Evolutionary conservation across 2,329 filamentous ascomycete species (phyloP).

Genomic region (Epichloe sylvatica): DNA sequence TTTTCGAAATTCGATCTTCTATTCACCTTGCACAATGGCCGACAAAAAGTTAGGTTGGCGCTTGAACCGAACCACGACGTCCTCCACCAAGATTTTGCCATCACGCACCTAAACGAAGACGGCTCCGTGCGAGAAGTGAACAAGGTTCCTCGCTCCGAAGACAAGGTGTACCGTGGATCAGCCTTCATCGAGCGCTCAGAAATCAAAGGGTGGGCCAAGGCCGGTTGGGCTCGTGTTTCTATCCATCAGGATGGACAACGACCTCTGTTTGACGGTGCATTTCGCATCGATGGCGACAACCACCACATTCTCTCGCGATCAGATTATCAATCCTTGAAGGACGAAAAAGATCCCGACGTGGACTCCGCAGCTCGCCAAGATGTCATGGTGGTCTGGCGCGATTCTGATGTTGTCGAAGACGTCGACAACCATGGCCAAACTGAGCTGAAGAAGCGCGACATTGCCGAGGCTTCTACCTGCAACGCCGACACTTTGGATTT

Average conservation of each 20-base stretch:
- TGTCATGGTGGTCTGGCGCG: slow-evolving; percentile 81
- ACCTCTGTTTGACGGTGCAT: slow-evolving; percentile 83
- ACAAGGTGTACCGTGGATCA: slow-evolving; percentile 74
- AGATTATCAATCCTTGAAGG: slow-evolving; percentile 60
- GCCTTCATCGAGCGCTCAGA: slow-evolving; percentile 53
- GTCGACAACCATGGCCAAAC: slow-evolving; percentile 25
- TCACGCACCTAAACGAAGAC: slow-evolving; percentile 59
- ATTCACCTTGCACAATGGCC: slow-evolving; percentile 56
- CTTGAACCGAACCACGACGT: slow-evolving; percentile 89
- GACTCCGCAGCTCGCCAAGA: slow-evolving; percentile 43
- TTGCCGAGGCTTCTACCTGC: slow-evolving; percentile 41
- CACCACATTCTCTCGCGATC: slow-evolving; percentile 72
- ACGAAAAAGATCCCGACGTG: slow-evolving; percentile 55
- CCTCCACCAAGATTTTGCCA: slow-evolving; percentile 57
- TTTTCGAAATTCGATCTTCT: slow-evolving; percentile 73
- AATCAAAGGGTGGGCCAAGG: slow-evolving; percentile 56
- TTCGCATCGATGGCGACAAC: slow-evolving; percentile 65
- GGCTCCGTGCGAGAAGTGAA: slow-evolving; percentile 56
- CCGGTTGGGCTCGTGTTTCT: slow-evolving; percentile 76
- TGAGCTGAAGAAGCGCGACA: slow-evolving; percentile 54
- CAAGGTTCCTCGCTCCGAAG: slow-evolving; percentile 53
- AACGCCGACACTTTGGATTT: slow-evolving; percentile 63
- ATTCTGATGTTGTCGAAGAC: slow-evolving; percentile 59
- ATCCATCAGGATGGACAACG: slow-evolving; percentile 60
- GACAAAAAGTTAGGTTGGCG: slow-evolving; percentile 60